Base-by-base conservation (phyloP, 768 basidiomycete genomes). In the Melanogaster broomeanus region DNA sequence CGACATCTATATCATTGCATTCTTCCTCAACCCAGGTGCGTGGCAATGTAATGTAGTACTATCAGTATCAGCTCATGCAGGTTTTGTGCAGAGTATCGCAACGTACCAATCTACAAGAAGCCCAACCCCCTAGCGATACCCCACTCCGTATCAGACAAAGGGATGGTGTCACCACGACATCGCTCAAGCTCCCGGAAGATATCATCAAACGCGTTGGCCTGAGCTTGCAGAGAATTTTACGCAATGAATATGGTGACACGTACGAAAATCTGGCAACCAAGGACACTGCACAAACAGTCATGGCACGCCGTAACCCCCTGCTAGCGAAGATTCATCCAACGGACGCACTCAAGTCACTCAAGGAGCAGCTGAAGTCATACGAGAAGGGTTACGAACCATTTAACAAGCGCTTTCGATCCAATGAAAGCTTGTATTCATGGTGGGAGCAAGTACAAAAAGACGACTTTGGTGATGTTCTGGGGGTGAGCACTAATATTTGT, bases 11-110 rank as follows among this genome's bases (percentile, higher is more conserved):
- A 42, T 66, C 0, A 37, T 60, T 0, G 56, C 55, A 2, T 63
- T 69, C 33, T 50, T 62, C 25, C 58, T 67, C 5, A 53, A 68
- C 51, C 66, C 64, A 6, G 47, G 64, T 64, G 38, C 30, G 49
- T 34, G 38, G 1, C 0, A 27, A 12, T 37, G n/a, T 42, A 16
- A 33, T 2, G 22, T 15, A 25, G 11, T 2, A 19, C 22, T 1
- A 15, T 16, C 6, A 8, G 13, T 16, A 22, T 34, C 24, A 38
- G 34, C 31, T 34, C 38, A 40, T 18, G 37, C 13, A 4, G 11
- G 11, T 15, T 27, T 6, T 3, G 45, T 28, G 4, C 25, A 49
- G 42, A 8, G 22, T 50, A 40, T 19, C 10, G 21, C 24, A 34
- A 22, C 21, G 33, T 27, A 18, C 42, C 37, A n/a, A 51, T 51